Conservation (phyloP, 1,139 yeast species). For the Yamadazyma membranifaciens region DNA sequence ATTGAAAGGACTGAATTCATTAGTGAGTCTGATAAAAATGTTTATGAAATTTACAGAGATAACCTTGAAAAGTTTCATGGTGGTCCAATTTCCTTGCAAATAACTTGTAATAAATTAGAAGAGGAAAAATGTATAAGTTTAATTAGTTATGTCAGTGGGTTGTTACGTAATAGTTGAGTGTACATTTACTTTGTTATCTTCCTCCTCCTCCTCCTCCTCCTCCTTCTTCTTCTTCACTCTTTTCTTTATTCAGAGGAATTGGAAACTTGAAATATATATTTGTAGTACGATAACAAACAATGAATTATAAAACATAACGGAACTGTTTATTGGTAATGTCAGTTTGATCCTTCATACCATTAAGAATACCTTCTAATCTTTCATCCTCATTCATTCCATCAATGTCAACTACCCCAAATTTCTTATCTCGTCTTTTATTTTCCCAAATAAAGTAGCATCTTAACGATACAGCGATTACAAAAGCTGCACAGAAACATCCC, state of each 20-base stretch:
- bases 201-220: too few species aligned
- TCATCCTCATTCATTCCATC: conserved; percentile 20
- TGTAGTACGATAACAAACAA: too few species aligned
- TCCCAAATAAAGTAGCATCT: conserved; percentile 26
- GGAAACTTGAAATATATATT: too few species aligned
- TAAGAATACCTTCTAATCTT: conserved; percentile 26
- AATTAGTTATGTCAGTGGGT: conserved; percentile 8
- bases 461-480: conserved; percentile 23
- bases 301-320: conserved; percentile 22
- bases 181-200: too few species aligned
- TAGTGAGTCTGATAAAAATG: conserved; percentile 11
- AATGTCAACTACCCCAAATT: conserved; percentile 16
- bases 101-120: conserved; percentile 12
- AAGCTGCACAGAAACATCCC: conserved; percentile 16
- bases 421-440: conserved; percentile 22
- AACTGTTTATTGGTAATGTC: conserved; percentile 31
- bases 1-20: conserved; percentile 7
- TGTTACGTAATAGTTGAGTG: too few species aligned
- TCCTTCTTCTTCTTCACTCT: too few species aligned
- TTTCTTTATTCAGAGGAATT: too few species aligned
- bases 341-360: conserved; percentile 35
- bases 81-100: conserved; percentile 15
- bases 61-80: conserved; percentile 12
- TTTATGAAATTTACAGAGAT: conserved; percentile 9
- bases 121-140: conserved; percentile 13